Conservation (phyloP, 139 green algal species). For the Chlorella sorokiniana region DNA sequence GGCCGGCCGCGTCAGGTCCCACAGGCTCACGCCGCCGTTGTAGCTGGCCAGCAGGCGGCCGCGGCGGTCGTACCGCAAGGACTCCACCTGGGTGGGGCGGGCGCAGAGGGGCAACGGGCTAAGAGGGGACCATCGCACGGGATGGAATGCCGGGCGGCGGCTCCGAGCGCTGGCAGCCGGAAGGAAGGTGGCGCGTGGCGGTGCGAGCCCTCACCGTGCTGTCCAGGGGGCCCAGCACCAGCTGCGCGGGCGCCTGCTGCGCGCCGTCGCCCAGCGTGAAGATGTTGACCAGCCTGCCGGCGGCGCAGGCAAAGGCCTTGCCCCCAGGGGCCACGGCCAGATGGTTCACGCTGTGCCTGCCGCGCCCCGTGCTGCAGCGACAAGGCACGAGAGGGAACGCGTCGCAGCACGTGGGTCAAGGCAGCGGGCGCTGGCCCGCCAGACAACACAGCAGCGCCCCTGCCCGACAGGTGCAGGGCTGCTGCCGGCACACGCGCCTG, state of each 20-base stretch:
- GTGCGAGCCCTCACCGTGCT: constrained; percentile 11
- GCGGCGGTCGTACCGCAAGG: constrained; percentile 26
- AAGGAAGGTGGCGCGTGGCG: not conserved
- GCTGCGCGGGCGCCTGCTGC: not conserved
- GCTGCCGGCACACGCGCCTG: not conserved
- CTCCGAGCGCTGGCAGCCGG: not conserved
- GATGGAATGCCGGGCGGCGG: not conserved
- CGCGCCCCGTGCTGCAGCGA: not conserved
- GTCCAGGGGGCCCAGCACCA: constrained; percentile 5
- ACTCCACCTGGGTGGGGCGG: constrained; percentile 23
- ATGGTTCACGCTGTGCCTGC: constrained; percentile 26
- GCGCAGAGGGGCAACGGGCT: not conserved
- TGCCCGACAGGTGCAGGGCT: too few relatives aligned
- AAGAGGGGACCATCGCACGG: not conserved
- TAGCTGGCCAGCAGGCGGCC: constrained; percentile 34
- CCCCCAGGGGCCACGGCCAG: constrained; percentile 4
- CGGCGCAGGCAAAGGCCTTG: constrained; percentile 27
- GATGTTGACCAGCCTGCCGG: constrained; percentile 19
- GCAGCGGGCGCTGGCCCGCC: not conserved
- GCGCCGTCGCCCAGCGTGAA: constrained; percentile 2
- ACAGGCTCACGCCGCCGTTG: constrained; percentile 34
- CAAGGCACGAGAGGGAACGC: not conserved
- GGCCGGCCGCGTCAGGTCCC: not conserved
- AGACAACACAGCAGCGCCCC: too few relatives aligned
- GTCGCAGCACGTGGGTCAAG: not conserved